Percentiles rank a stretch among this genome's conserved stretches.
phyloP scores from a whole-genome alignment of 2,329 filamentous ascomycete species.

The Ambrosiella beaveri region DNA sequence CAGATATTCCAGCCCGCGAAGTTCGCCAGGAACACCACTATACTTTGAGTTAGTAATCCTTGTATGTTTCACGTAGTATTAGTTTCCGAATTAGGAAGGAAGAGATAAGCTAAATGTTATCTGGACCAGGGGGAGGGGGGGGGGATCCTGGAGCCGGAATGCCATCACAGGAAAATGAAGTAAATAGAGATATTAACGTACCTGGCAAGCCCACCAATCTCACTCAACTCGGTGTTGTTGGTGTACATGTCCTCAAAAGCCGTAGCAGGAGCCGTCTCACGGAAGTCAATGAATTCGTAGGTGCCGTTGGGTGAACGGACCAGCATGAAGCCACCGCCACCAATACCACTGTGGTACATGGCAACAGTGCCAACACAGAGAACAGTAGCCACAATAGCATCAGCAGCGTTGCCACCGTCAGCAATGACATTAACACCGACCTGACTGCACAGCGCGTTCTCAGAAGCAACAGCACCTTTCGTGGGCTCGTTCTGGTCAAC shows the following conservation, averaged over 20 bases:
- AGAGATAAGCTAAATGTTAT: too few species aligned
- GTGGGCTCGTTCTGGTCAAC: conserved; percentile 6
- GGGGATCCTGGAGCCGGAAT: background rate
- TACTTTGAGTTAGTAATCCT: background rate
- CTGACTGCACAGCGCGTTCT: conserved; percentile 39
- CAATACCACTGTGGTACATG: conserved; percentile 55
- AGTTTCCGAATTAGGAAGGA: too few species aligned
- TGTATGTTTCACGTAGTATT: background rate
- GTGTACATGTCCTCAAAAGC: conserved; percentile 69
- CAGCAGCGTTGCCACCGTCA: conserved; percentile 47
- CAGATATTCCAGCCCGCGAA: conserved; percentile 57
- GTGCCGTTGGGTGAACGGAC: conserved; percentile 45
- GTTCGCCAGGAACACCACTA: conserved; percentile 49
- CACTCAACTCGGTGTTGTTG: conserved; percentile 44
- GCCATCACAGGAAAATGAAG: background rate
- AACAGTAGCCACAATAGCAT: conserved; percentile 46
- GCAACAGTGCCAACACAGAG: conserved; percentile 46
- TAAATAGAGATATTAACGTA: conserved; percentile 30
- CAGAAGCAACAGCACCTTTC: conserved; percentile 43
- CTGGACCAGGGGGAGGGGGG: too few species aligned
- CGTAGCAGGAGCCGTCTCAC: conserved; percentile 67
- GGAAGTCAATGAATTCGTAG: conserved; percentile 72
- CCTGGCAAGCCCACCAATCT: conserved; percentile 53
- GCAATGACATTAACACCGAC: conserved; percentile 40
- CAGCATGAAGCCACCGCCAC: conserved; percentile 65